phyloP scores from a whole-genome alignment of 306 rosid genomes.

The Vicia sativa region DNA sequence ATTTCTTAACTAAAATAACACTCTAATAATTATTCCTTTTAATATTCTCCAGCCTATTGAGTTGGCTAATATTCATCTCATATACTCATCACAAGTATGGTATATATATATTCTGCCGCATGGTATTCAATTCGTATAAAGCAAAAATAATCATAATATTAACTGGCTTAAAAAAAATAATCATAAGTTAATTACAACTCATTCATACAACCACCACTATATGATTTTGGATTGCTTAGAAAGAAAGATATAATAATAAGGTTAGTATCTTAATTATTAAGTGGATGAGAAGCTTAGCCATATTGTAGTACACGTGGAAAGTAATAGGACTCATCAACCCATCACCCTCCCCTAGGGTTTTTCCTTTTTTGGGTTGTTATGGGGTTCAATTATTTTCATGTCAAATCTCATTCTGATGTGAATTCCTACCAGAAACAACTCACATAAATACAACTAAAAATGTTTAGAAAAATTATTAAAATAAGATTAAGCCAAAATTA shows the following conservation, averaged over 20 bases:
- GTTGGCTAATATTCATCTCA: conserved; percentile 37
- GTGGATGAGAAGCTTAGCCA: conserved; percentile 33
- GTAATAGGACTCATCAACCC: conserved; percentile 5
- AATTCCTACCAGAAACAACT: conserved; percentile 26
- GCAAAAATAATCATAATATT: conserved; percentile 9
- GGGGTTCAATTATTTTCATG: conserved; percentile 40
- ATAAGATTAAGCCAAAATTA: background rate
- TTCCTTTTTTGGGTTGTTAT: conserved; percentile 18
- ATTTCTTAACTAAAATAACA: background rate
- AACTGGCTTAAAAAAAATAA: too few species aligned
- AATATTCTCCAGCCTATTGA: conserved; percentile 25
- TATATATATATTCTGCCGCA: conserved; percentile 39
- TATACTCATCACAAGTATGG: conserved; percentile 42
- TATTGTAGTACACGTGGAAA: conserved; percentile 39
- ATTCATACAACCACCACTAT: conserved; percentile 23
- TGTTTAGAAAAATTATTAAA: too few species aligned
- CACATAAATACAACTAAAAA: background rate
- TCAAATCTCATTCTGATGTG: background rate
- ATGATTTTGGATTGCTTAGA: conserved; percentile 37
- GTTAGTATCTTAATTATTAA: conserved; percentile 26
- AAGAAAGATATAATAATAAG: conserved; percentile 32
- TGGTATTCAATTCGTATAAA: conserved; percentile 3
- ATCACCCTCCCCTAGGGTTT: conserved; percentile 27
- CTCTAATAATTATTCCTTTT: conserved; percentile 2
- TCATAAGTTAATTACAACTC: background rate